A percentile compares a stretch with the other conserved stretches of the same genome.
Evolutionary conservation across 192 early-diverging fungal species (phyloP).

Genomic region (Rhizoclosmatium sp.): DNA sequence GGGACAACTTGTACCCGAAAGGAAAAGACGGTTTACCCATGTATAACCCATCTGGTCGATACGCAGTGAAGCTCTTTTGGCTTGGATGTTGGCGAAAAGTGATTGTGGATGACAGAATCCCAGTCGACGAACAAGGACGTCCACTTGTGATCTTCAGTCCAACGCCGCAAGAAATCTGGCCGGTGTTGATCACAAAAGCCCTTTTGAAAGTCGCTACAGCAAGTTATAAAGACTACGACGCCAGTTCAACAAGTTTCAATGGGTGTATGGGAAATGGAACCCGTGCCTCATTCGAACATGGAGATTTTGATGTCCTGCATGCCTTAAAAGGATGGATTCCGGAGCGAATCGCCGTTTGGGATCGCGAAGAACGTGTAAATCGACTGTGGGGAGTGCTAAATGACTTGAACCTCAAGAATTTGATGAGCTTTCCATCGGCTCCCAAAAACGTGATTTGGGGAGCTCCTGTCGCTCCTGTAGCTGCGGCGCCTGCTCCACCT

Average conservation of each 20-base stretch:
- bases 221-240: constrained; percentile 41
- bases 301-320: constrained; percentile 61
- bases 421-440: constrained; percentile 13
- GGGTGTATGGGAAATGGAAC: neutral
- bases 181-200: constrained; percentile 65
- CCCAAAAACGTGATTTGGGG: constrained; percentile 23
- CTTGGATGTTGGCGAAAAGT: constrained; percentile 68
- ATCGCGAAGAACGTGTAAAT: constrained; percentile 17
- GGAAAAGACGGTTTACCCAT: constrained; percentile 65
- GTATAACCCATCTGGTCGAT: constrained; percentile 66
- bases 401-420: constrained; percentile 34
- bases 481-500: constrained; percentile 4
- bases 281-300: constrained; percentile 41
- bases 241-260: neutral
- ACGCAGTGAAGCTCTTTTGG: constrained; percentile 69
- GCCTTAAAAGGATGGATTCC: constrained; percentile 61
- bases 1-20: constrained; percentile 71
- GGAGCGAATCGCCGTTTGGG: constrained; percentile 46
- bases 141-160: constrained; percentile 53
- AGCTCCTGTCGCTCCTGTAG: neutral
- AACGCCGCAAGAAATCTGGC: constrained; percentile 62
- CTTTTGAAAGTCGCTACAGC: constrained; percentile 60
- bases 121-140: constrained; percentile 60
- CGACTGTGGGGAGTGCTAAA: constrained; percentile 35
- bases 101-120: constrained; percentile 68